Evolutionary conservation across 192 early-diverging fungal genomes (phyloP).

Genomic region (Chytriomyces sp.): DNA sequence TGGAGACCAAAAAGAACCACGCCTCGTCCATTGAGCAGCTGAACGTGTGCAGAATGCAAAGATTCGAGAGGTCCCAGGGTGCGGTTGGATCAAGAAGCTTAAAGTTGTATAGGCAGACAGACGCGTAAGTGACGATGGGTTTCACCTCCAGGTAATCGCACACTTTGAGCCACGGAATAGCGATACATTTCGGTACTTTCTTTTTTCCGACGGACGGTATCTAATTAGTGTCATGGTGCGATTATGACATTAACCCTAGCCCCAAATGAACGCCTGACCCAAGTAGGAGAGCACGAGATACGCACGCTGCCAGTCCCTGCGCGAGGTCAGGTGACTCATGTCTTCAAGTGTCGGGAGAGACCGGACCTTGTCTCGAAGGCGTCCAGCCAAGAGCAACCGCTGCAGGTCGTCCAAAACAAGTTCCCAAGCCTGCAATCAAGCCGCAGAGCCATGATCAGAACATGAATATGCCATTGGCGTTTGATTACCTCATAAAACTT

Average conservation of each 20-base stretch:
- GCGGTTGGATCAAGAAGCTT: constrained; percentile 79
- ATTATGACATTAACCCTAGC: constrained; percentile 57
- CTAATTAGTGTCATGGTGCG: not conserved
- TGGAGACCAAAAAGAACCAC: constrained; percentile 95
- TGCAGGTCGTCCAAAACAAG: constrained; percentile 74
- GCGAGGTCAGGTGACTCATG: constrained; percentile 56
- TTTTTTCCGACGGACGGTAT: too few relatives aligned
- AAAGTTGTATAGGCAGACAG: constrained; percentile 92
- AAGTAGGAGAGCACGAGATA: constrained; percentile 85
- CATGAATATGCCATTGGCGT: not conserved
- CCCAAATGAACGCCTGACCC: constrained; percentile 91
- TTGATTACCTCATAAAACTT: constrained; percentile 67
- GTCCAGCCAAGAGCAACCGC: constrained; percentile 60
- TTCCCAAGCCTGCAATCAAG: constrained; percentile 75
- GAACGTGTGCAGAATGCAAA: constrained; percentile 81
- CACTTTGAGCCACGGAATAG: constrained; percentile 80
- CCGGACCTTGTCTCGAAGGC: constrained; percentile 29
- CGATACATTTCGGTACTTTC: constrained; percentile 74
- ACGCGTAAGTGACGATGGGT: constrained; percentile 84
- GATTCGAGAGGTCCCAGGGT: constrained; percentile 76
- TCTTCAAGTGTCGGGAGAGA: constrained; percentile 81
- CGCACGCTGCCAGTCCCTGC: constrained; percentile 81
- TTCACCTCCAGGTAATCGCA: constrained; percentile 77
- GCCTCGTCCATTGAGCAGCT: constrained; percentile 87
- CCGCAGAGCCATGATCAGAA: not conserved